These are phyloP conservation scores for Jatropha curcas DNA, from an alignment of 345 rosid genomes.

Conservation along the genomic window DNA sequence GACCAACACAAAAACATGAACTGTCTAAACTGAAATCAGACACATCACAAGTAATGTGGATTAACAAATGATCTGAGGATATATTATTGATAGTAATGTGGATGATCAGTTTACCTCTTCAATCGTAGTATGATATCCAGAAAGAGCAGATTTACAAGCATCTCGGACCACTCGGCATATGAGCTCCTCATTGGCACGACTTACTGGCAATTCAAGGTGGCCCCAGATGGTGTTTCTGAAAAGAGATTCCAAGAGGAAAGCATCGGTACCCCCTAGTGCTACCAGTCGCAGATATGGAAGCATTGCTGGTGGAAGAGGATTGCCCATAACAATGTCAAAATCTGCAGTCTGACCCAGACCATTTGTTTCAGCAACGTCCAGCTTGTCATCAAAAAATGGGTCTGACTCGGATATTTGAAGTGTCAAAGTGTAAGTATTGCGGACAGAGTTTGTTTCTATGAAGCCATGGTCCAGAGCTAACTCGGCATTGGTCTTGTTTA, in stretches of 20 bases:
- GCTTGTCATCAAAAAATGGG: constrained; percentile 68
- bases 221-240: constrained; percentile 85
- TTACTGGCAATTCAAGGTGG: constrained; percentile 82
- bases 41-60: neutral
- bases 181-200: constrained; percentile 79
- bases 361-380: constrained; percentile 79
- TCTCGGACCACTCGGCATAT: constrained; percentile 74
- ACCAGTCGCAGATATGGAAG: constrained; percentile 77
- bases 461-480: constrained; percentile 92
- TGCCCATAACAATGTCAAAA: constrained; percentile 68
- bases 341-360: constrained; percentile 68
- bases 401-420: constrained; percentile 73
- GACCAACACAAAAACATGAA: neutral
- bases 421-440: constrained; percentile 78
- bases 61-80: neutral
- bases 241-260: constrained; percentile 78
- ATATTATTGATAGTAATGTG: neutral
- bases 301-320: constrained; percentile 71
- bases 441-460: constrained; percentile 59
- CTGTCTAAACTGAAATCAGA: neutral
- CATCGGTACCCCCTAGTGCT: constrained; percentile 83
- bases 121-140: constrained; percentile 63
- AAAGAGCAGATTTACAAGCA: constrained; percentile 85
- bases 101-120: constrained; percentile 61
- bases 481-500: constrained; percentile 85